A percentile compares a stretch with the other conserved stretches of the same genome.
These are phyloP conservation scores for Hysterium pulicare DNA, from an alignment of 2,329 filamentous ascomycete genomes.

Conservation along the genomic window DNA sequence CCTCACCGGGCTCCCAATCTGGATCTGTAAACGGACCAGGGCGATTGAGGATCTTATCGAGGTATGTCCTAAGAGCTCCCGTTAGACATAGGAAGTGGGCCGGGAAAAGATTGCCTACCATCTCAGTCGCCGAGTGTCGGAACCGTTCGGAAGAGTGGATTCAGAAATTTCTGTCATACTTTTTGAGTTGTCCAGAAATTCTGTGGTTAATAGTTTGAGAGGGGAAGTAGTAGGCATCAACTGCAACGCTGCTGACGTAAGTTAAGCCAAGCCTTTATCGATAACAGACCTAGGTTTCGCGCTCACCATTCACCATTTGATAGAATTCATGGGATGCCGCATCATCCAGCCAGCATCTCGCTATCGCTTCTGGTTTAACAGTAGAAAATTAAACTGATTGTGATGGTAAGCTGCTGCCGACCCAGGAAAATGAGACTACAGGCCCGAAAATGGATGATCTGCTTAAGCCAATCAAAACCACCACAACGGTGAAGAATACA, in stretches of 20 bases:
- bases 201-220: background rate
- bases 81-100: conserved; percentile 13
- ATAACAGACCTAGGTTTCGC: background rate
- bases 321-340: no score
- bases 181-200: conserved; percentile 2
- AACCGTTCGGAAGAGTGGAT: conserved; percentile 10
- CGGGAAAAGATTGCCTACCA: conserved; percentile 24
- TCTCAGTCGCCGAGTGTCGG: conserved; percentile 41
- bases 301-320: no score
- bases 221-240: background rate
- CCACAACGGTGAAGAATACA: conserved; percentile 20
- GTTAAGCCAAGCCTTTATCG: background rate
- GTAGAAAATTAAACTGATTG: background rate
- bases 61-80: conserved; percentile 63
- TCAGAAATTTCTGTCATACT: conserved; percentile 24
- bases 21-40: conserved; percentile 77
- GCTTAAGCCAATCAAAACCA: conserved; percentile 48
- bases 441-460: conserved; percentile 52
- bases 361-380: background rate
- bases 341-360: background rate
- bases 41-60: conserved; percentile 75
- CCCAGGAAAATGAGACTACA: no score
- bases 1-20: conserved; percentile 50
- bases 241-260: background rate
- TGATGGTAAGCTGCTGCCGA: no score